Evolutionary conservation across 345 rosid species (phyloP), one percentile per base, ranked within the genome.

Genomic region (Noccaea bulbosa): DNA sequence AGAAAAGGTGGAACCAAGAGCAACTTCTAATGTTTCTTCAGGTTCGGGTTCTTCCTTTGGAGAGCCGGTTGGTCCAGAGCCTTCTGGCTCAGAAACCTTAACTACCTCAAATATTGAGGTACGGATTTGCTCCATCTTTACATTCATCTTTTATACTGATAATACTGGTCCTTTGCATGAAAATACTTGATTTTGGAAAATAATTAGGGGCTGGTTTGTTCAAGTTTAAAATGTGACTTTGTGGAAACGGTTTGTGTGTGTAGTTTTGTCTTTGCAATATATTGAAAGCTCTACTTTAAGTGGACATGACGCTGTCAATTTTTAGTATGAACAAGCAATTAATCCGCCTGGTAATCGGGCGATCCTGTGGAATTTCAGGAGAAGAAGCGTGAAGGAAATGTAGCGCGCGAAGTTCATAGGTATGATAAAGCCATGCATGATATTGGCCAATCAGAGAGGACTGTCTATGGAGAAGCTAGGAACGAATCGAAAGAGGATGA

Each of bases 401-500:
- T 69, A 56, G 78, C 61, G 11, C 61, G 77, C 52, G 76, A 64
- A 12, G 71, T 74, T 53, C 80, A 62, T 74, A 81, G 72, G 77
- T 63, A 83, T 51, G 86, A 85, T 47, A 78, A 76, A 78, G 71
- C 80, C 17, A 55, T 69, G 65, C 35, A 66, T 54, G 88, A 72
- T 68, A 72, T 81, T 20, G 57, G 74, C 70, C 81, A 78, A 70
- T 81, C 77, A 45, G 81, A 81, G 68, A 60, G 56, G 70, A 69
- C 78, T 16, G 77, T 75, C 14, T 81, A 77, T 71, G 83, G 83
- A 46, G 87, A 85, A 62, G 62, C 69, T 55, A 58, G 55, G 52
- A 84, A 77, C 71, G 78, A 77, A 75, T 73, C 82, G 91, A 85
- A 83, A 72, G 90, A 83, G 63, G 90, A 89, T 80, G 87, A 86